Base-by-base conservation (phyloP, 805 yeast species). In the Ogataea zsoltii region DNA sequence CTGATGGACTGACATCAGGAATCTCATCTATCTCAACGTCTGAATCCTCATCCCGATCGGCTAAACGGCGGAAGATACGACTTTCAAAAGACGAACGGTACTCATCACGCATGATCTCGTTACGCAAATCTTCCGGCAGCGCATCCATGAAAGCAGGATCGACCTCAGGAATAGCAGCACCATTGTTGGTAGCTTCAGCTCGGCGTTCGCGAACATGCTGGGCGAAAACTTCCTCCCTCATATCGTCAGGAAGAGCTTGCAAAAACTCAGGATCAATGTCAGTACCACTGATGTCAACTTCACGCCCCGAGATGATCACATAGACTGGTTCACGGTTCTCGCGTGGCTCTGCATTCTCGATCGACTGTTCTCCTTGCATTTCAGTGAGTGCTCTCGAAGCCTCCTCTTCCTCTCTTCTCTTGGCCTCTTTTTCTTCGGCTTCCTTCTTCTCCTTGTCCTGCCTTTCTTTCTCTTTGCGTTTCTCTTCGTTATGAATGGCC, bases 251-350 rank as follows among this genome's bases (percentile, higher is more conserved):
- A 30, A 91, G 72, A 0, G 96, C 97, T 56, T 84, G 85, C 49
- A 91, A 71, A 61, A 89, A 91, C 54, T 87, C 92, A 0, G 96
- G 96, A 66, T 91, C 97, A 47, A 91, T 88, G 44, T 88, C 97
- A 2, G 96, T 83, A 0, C 94, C 96, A 33, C 91, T 78, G 30
- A 91, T 86, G 60, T 91, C 95, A 29, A 91, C 90, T 41, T 82
- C 82, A 21, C 83, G 67, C 18, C 85, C 95, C 30, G 89, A 90
- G 53, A 91, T 84, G 11, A 71, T 71, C 3, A 91, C 89, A 69
- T 75, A 76, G 0, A 86, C 72, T 0, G 95, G 91, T 13, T 76
- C 75, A 3, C 47, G 50, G 11, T 45, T 51, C 10, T 41, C 50
- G 14, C 32, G 45, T 12, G 33, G 23, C 30, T 33, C 26, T 33